Evolutionary conservation across 2,329 filamentous ascomycete genomes (phyloP).

Genomic region (Coniosporium tulheliwenetii): DNA sequence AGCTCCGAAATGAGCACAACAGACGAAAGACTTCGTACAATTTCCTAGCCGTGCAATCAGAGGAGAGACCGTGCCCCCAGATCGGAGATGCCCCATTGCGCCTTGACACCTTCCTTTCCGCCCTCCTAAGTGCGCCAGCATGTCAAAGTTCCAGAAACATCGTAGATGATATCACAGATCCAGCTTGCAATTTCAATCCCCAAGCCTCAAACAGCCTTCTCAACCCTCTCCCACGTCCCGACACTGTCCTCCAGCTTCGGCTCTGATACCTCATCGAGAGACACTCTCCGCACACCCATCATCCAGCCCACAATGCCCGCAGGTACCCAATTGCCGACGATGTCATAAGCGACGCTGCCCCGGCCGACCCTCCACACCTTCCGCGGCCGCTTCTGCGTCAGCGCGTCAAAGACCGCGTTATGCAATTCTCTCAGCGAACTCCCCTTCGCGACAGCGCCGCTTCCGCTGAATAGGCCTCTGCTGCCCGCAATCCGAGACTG

Average conservation of each 20-base stretch:
- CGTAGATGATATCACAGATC: background rate
- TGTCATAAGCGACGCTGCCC: constrained; percentile 68
- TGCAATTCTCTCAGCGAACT: constrained; percentile 67
- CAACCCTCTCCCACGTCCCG: constrained; percentile 28
- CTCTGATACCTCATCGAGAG: constrained; percentile 15
- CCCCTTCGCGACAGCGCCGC: constrained; percentile 35
- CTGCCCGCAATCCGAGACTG: constrained; percentile 22
- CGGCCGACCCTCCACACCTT: constrained; percentile 65
- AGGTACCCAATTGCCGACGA: constrained; percentile 72
- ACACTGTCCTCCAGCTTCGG: constrained; percentile 24
- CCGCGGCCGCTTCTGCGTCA: constrained; percentile 46
- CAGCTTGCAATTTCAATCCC: background rate
- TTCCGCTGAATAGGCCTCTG: constrained; percentile 36
- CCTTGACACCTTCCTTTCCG: too few species aligned
- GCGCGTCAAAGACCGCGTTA: constrained; percentile 77
- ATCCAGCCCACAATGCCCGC: constrained; percentile 75
- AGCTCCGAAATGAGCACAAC: too few species aligned
- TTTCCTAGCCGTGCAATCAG: too few species aligned
- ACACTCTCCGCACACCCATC: constrained; percentile 52
- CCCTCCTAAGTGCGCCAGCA: too few species aligned
- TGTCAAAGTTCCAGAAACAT: background rate
- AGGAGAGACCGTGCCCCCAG: too few species aligned
- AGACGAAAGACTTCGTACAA: too few species aligned
- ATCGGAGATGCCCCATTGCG: too few species aligned
- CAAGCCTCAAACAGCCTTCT: constrained; percentile 11